A percentile compares a stretch with the other conserved stretches of the same genome.
These are phyloP conservation scores for Casuarina glauca DNA, from an alignment of 306 rosid species.

Conservation along the genomic window DNA sequence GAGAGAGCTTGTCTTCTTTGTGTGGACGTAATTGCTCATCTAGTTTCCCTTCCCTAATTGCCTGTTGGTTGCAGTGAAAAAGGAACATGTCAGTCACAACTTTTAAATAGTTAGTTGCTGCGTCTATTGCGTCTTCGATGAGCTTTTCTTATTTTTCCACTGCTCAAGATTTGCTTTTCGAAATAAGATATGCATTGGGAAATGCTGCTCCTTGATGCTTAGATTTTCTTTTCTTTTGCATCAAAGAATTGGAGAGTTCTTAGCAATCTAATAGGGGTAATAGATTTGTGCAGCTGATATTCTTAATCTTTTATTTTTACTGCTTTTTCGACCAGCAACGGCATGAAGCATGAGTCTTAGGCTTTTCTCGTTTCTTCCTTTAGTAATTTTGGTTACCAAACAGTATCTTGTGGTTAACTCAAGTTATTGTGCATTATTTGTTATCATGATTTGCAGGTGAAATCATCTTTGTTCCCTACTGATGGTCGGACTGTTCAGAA, in stretches of 20 bases:
- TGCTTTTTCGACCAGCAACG: not conserved
- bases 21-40: conserved; percentile 43
- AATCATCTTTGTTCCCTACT: conserved; percentile 52
- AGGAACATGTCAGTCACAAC: not conserved
- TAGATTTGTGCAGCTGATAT: not conserved
- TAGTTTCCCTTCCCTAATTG: not conserved
- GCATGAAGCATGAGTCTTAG: not conserved
- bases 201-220: not conserved
- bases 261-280: not conserved
- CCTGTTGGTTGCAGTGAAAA: conserved; percentile 1
- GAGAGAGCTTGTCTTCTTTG: conserved; percentile 70
- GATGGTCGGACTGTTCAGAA: conserved; percentile 55
- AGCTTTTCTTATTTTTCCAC: not conserved
- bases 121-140: not conserved
- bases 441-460: conserved; percentile 43
- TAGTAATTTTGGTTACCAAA: not conserved
- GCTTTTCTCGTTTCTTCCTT: not conserved
- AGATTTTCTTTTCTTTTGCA: not conserved
- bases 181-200: not conserved
- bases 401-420: not conserved
- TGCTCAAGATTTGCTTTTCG: not conserved
- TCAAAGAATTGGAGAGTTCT: not conserved
- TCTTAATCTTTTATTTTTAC: not conserved
- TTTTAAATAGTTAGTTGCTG: not conserved
- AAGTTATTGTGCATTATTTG: not conserved